phyloP scores from a whole-genome alignment of 129 eudicot species.

The Flaveria sonorensis region DNA sequence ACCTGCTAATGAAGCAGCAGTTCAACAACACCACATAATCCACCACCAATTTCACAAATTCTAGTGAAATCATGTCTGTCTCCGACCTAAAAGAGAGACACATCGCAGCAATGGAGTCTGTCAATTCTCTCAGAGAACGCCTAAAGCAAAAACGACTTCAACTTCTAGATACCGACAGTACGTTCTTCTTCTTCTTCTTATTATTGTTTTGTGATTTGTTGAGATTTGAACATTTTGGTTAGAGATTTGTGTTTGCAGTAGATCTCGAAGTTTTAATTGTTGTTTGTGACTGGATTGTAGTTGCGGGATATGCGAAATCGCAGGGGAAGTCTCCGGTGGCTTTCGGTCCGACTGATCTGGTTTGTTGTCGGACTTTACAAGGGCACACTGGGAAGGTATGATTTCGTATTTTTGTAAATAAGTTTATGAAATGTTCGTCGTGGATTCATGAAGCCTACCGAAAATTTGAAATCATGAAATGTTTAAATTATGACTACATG shows the following conservation, averaged over 20 bases:
- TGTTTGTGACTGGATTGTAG: conserved; percentile 34
- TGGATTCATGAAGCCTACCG: background rate
- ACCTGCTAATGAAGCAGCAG: background rate
- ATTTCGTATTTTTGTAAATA: background rate
- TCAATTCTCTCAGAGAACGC: conserved; percentile 66
- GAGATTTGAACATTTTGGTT: background rate
- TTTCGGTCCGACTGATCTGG: conserved; percentile 89
- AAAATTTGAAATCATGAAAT: background rate
- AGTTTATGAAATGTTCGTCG: background rate
- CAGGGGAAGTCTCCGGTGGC: conserved; percentile 73
- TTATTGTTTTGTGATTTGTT: background rate
- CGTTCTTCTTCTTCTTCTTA: too few species aligned
- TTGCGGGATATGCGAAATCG: conserved; percentile 73
- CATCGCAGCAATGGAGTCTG: conserved; percentile 69
- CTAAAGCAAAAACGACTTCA: conserved; percentile 68
- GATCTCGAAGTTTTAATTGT: conserved; percentile 1
- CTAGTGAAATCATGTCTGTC: conserved; percentile 54
- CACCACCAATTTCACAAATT: background rate
- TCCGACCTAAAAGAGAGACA: conserved; percentile 85
- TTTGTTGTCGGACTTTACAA: conserved; percentile 86
- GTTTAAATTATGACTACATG: background rate
- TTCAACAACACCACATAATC: conserved; percentile 16
- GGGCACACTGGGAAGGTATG: conserved; percentile 91
- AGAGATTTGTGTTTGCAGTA: conserved; percentile 5
- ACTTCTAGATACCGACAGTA: conserved; percentile 89